Conservation (phyloP, 305 asterid genomes). For the Salvia sclarea region DNA sequence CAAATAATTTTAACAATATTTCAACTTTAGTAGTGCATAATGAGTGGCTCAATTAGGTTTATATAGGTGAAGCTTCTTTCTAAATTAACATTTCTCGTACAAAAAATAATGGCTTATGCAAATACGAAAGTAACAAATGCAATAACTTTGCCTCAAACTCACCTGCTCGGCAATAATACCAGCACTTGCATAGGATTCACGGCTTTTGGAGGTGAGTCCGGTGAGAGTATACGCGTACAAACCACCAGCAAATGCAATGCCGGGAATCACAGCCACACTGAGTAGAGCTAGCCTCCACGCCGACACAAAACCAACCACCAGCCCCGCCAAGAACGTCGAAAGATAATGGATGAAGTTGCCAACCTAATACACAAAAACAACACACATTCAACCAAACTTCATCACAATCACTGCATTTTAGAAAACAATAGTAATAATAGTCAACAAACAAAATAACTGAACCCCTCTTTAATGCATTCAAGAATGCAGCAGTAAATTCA, state of each 20-base stretch:
- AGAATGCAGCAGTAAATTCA: background rate
- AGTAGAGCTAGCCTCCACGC: slow-evolving; percentile 96
- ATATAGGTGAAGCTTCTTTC: background rate
- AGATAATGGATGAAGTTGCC: slow-evolving; percentile 98
- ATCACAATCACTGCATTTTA: background rate
- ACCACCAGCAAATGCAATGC: slow-evolving; percentile 98
- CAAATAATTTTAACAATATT: slow-evolving; percentile 42
- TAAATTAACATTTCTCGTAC: slow-evolving; percentile 1
- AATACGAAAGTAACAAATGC: background rate
- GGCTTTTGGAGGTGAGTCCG: slow-evolving; percentile 94
- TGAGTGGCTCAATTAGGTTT: background rate
- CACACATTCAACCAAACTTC: slow-evolving; percentile 8
- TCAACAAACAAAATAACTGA: background rate
- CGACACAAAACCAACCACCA: slow-evolving; percentile 98
- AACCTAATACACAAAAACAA: slow-evolving; percentile 50
- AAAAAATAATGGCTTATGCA: slow-evolving; percentile 1
- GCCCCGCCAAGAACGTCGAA: slow-evolving; percentile 94
- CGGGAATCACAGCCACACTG: slow-evolving; percentile 98
- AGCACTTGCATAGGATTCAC: slow-evolving; percentile 95
- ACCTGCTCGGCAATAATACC: slow-evolving; percentile 99
- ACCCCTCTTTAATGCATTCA: background rate
- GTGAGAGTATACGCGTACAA: slow-evolving; percentile 91
- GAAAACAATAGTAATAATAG: too few relatives aligned
- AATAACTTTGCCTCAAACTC: slow-evolving; percentile 30
- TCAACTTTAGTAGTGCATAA: background rate